Base-by-base conservation (phyloP, 2,329 filamentous ascomycete genomes). In the Pseudogymnoascus sp. region DNA sequence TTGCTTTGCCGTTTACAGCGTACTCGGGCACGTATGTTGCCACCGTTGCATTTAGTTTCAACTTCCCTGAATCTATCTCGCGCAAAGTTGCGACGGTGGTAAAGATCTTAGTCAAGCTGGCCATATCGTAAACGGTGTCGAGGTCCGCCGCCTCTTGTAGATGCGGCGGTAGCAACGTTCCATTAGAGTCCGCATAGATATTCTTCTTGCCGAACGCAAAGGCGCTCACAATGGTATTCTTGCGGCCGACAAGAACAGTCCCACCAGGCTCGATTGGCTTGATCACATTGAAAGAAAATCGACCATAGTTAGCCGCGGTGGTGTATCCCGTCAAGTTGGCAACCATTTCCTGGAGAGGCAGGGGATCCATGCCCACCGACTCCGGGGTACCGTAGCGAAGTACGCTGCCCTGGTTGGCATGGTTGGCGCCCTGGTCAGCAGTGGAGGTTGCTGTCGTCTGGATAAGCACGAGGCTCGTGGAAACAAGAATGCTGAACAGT, bases 51-150 rank as follows among this genome's bases (percentile, higher is more conserved):
- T 72, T 67, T 11, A 72, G 64, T 2, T 26, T 60, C 26, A 73
- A 62, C 1, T 61, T 64, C 8, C 63, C 67, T 3, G 63, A 61
- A 59, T 75, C 73, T 5, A 74, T 61, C 37, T 69, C 63, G 2
- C 72, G 67, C 40, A 75, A 66, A 6, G 66, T 69, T 0, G 72
- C 72, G 3, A 74, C 66, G 0, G 72, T 68, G n/a, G 73, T 74
- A 59, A 73, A 74, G 26, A 75, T 61, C 65, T 75, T 75, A 5
- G 74, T 73, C 31, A 75, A 63, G 62, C 73, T 75, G 37, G 73
- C 73, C 70, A 74, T 69, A 63, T 75, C 73, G 64, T 75, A 75
- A n/a, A 75, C 69, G 2, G 72, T 74, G 59, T 74, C 71, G 3
- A 70, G 33, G 0, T 66, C 68, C 7, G 73, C 65, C 11, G 68